A percentile compares a stretch with the other conserved stretches of the same genome.
These are phyloP conservation scores for Geotrichum bryndzae DNA, from an alignment of 1,139 yeast genomes.

Conservation along the genomic window DNA sequence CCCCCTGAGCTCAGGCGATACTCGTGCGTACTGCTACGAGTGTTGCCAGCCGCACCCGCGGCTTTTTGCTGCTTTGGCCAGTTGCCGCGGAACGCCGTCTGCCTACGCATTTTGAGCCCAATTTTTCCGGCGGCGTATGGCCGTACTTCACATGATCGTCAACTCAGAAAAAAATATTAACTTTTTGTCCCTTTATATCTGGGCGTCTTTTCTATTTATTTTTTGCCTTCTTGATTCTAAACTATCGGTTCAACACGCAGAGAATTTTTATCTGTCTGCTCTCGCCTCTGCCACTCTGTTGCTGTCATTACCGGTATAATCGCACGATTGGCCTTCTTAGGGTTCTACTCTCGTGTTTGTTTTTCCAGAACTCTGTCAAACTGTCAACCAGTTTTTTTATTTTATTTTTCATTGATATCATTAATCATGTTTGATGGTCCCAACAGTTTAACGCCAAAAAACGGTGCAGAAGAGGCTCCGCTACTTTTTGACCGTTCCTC, in stretches of 20 bases:
- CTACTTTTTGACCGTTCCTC: background rate
- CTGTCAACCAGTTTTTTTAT: background rate
- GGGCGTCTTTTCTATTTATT: background rate
- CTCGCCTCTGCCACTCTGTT: background rate
- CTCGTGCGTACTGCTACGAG: too few species aligned
- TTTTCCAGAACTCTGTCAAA: conserved; percentile 8
- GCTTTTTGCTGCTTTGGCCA: background rate
- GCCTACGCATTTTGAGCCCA: background rate
- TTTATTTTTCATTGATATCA: background rate
- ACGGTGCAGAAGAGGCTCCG: background rate
- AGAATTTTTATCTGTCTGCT: background rate
- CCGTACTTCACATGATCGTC: background rate
- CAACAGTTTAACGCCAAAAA: background rate
- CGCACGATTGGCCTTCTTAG: conserved; percentile 20
- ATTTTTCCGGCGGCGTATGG: background rate
- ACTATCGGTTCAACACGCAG: background rate
- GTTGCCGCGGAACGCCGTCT: background rate
- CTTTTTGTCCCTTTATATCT: background rate
- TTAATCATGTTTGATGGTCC: background rate
- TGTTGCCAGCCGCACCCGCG: background rate
- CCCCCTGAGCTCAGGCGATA: too few species aligned
- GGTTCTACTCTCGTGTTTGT: conserved; percentile 22
- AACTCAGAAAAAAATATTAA: background rate
- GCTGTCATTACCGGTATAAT: background rate
- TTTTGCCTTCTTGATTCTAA: background rate